Conservation (phyloP, 2,329 filamentous ascomycete genomes). For the Trichoderma sp. region DNA sequence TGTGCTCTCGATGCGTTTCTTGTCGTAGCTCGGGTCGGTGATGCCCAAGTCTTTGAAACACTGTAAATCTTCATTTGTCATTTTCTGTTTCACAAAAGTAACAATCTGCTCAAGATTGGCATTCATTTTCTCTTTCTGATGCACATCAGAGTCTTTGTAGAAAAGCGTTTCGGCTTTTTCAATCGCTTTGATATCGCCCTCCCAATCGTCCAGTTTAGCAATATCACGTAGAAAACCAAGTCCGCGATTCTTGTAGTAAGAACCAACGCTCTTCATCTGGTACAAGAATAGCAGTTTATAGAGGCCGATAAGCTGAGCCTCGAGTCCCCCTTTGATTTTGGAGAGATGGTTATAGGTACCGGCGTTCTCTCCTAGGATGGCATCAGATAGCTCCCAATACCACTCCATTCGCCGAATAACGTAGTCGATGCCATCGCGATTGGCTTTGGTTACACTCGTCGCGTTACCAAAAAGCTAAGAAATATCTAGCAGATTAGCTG, state of each 20-base stretch:
- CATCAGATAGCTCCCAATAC: slow-evolving; percentile 39
- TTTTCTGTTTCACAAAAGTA: slow-evolving; percentile 23
- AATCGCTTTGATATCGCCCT: slow-evolving; percentile 34
- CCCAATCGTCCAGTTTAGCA: slow-evolving; percentile 41
- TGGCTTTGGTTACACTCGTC: slow-evolving; percentile 31
- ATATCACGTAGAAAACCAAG: slow-evolving; percentile 35
- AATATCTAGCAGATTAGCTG: not conserved
- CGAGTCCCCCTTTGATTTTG: slow-evolving; percentile 28
- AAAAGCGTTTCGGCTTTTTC: slow-evolving; percentile 33
- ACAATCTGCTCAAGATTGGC: slow-evolving; percentile 22
- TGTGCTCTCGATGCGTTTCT: slow-evolving; percentile 37
- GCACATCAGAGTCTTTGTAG: slow-evolving; percentile 26
- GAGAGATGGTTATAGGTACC: slow-evolving; percentile 1
- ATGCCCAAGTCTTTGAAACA: slow-evolving; percentile 31
- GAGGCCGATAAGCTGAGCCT: slow-evolving; percentile 37
- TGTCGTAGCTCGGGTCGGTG: slow-evolving; percentile 40
- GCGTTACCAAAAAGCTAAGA: slow-evolving; percentile 37
- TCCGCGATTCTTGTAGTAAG: slow-evolving; percentile 37
- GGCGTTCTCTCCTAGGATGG: slow-evolving; percentile 33
- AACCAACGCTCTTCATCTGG: slow-evolving; percentile 44
- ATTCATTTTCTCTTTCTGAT: slow-evolving; percentile 18
- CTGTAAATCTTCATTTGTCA: slow-evolving; percentile 27
- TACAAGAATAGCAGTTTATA: slow-evolving; percentile 45
- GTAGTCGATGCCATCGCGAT: slow-evolving; percentile 39
- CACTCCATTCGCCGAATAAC: slow-evolving; percentile 43